phyloP scores from a whole-genome alignment of 2,329 filamentous ascomycete genomes.

The Nemania bipapillata region DNA sequence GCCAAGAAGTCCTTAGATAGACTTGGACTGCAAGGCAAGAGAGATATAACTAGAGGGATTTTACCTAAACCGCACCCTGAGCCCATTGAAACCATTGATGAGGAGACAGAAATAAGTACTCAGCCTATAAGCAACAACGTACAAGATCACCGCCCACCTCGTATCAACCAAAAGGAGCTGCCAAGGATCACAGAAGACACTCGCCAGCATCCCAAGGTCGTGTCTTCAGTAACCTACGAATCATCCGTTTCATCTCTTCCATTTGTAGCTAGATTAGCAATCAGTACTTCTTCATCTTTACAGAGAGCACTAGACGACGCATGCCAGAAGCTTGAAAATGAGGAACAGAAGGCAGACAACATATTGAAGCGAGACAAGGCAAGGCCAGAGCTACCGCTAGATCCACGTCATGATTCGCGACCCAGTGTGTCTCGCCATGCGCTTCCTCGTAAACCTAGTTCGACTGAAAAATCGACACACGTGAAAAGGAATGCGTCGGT shows the following conservation, averaged over 20 bases:
- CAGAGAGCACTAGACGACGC: conserved; percentile 50
- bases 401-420: conserved; percentile 21
- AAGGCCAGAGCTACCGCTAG: conserved; percentile 36
- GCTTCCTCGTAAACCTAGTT: conserved; percentile 30
- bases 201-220: conserved; percentile 25
- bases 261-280: conserved; percentile 47
- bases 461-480: conserved; percentile 37
- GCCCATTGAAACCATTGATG: conserved; percentile 41
- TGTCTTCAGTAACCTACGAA: conserved; percentile 38
- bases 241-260: conserved; percentile 49
- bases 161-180: conserved; percentile 11
- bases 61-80: conserved; percentile 35
- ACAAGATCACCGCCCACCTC: conserved; percentile 3
- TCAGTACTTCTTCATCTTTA: conserved; percentile 49
- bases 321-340: conserved; percentile 45
- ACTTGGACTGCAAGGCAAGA: conserved; percentile 36
- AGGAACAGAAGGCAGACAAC: conserved; percentile 35
- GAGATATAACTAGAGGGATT: conserved; percentile 37
- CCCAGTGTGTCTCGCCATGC: conserved; percentile 4
- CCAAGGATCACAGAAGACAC: conserved; percentile 3
- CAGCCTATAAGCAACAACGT: conserved; percentile 12
- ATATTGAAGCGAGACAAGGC: conserved; percentile 14
- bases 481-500: conserved; percentile 40
- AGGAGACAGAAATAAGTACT: conserved; percentile 42
- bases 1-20: conserved; percentile 28